Evolutionary conservation across 1,284 basidiomycete genomes (phyloP).

Genomic region (Cryptococcus wingfieldii): DNA sequence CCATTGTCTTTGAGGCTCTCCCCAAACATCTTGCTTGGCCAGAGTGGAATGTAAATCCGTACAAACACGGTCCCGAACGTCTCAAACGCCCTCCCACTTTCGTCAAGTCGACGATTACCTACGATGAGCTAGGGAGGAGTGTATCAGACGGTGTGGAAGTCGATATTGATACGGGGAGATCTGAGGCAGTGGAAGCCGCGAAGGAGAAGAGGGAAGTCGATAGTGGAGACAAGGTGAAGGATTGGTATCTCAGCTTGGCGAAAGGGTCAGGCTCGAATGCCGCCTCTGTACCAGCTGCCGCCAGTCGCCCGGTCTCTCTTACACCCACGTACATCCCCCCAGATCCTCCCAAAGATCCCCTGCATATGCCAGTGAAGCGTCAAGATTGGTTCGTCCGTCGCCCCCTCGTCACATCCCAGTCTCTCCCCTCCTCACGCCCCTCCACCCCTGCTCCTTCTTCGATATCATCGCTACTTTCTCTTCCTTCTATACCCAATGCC

Average conservation of each 20-base stretch:
- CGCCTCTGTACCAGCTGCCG: neutral
- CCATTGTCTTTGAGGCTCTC: neutral
- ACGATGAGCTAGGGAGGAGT: slow-evolving; percentile 38
- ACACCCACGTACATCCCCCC: too few relatives aligned
- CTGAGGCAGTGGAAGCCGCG: neutral
- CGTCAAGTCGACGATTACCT: slow-evolving; percentile 20
- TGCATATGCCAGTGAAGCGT: slow-evolving; percentile 1
- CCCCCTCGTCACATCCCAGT: slow-evolving; percentile 20
- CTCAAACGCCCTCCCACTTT: slow-evolving; percentile 32
- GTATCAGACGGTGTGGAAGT: slow-evolving; percentile 26
- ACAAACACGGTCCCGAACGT: slow-evolving; percentile 31
- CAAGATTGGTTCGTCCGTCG: slow-evolving; percentile 47
- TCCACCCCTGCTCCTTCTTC: slow-evolving; percentile 6
- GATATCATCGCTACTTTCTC: slow-evolving; percentile 33
- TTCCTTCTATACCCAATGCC: slow-evolving; percentile 2
- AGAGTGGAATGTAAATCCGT: slow-evolving; percentile 42
- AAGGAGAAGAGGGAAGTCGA: neutral
- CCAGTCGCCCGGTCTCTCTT: neutral
- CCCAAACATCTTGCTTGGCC: slow-evolving; percentile 22
- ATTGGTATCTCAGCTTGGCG: slow-evolving; percentile 37
- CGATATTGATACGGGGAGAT: slow-evolving; percentile 18
- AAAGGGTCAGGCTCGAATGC: neutral
- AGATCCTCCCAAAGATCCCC: neutral
- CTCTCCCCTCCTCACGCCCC: slow-evolving; percentile 2
- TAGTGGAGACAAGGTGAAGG: slow-evolving; percentile 24